phyloP scores from a whole-genome alignment of 75 land plant genomes.

The Adiantum capillusveneris region DNA sequence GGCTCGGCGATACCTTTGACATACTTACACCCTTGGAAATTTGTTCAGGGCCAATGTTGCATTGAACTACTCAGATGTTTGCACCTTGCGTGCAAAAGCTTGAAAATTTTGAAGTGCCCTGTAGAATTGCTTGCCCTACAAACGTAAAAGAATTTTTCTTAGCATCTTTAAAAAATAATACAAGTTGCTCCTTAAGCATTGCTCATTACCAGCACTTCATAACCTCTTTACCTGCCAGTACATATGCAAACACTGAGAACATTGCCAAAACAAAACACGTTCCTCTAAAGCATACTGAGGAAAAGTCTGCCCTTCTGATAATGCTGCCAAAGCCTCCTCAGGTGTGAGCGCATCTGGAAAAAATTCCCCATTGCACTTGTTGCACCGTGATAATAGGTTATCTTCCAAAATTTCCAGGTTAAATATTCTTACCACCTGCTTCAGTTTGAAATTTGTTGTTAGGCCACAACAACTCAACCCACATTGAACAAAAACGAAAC shows the following conservation, averaged over 20 bases:
- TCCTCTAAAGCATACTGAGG: slow-evolving; percentile 44
- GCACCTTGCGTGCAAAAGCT: slow-evolving; percentile 8
- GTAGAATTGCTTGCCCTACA: slow-evolving; percentile 18
- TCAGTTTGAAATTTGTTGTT: neutral
- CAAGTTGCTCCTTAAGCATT: neutral
- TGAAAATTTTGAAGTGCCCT: slow-evolving; percentile 9
- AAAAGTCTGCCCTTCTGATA: slow-evolving; percentile 64
- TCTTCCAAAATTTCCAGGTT: slow-evolving; percentile 68
- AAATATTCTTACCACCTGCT: slow-evolving; percentile 77
- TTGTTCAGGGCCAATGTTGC: too few species aligned
- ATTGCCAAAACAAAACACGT: slow-evolving; percentile 88
- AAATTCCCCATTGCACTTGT: slow-evolving; percentile 92
- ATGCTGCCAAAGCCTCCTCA: slow-evolving; percentile 76
- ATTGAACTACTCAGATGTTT: too few species aligned
- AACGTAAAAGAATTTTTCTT: neutral
- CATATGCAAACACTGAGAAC: slow-evolving; percentile 75
- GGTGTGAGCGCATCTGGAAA: slow-evolving; percentile 64
- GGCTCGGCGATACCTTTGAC: too few species aligned
- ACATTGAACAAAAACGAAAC: neutral
- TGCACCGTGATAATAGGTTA: slow-evolving; percentile 90
- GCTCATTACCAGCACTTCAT: too few species aligned
- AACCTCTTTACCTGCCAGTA: slow-evolving; percentile 88
- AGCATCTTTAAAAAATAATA: neutral
- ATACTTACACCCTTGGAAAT: too few species aligned
- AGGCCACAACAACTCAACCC: neutral